These are phyloP conservation scores for Fusarium continuum DNA, from an alignment of 2,329 filamentous ascomycete species.

Conservation along the genomic window DNA sequence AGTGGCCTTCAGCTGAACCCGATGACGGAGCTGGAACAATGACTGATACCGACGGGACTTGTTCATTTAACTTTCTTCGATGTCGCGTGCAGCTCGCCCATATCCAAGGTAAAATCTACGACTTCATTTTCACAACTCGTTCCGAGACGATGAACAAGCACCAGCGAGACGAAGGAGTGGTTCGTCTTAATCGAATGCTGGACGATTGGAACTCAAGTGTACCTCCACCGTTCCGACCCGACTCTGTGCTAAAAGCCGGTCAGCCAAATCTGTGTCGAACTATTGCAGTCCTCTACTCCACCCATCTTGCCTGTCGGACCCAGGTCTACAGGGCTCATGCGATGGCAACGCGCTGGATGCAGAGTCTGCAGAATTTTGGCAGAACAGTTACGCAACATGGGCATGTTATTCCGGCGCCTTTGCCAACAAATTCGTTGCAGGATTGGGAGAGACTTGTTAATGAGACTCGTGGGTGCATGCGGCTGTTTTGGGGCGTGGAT, in stretches of 20 bases:
- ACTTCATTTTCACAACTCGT: background rate
- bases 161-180: background rate
- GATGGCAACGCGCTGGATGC: background rate
- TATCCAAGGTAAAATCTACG: conserved; percentile 26
- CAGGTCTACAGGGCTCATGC: background rate
- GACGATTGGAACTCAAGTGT: conserved; percentile 8
- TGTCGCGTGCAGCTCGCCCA: conserved; percentile 14
- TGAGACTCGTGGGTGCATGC: conserved; percentile 6
- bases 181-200: background rate
- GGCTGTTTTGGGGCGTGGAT: background rate
- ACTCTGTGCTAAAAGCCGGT: background rate
- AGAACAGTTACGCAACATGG: accelerated
- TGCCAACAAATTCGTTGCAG: no score
- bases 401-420: background rate
- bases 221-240: background rate
- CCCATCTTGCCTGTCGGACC: background rate
- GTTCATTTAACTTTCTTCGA: conserved; percentile 11
- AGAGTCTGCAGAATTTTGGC: background rate
- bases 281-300: conserved; percentile 15
- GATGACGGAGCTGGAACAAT: background rate
- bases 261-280: background rate
- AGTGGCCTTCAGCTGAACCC: background rate
- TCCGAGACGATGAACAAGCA: no score
- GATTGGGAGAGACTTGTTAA: conserved; percentile 14
- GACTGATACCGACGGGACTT: accelerated